Conservation (phyloP, 225 moss, liverwort and hornwort species). For the Physcomitrium patens region DNA sequence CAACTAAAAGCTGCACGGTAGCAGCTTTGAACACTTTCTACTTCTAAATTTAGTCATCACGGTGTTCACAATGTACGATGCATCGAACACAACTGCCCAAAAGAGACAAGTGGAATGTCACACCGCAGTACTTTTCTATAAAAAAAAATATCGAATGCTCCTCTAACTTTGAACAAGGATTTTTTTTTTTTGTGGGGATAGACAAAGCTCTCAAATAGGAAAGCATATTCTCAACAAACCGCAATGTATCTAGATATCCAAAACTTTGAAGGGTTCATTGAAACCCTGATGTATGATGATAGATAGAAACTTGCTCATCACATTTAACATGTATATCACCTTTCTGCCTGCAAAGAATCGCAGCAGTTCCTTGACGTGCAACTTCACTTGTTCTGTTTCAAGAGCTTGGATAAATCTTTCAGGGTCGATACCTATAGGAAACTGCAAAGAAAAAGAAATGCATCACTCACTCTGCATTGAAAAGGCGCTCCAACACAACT, state of each 20-base stretch:
- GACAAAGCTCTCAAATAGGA: conserved; percentile 25
- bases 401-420: conserved; percentile 90
- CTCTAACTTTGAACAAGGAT: conserved; percentile 12
- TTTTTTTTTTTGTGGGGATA: background rate
- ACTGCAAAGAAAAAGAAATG: conserved; percentile 46
- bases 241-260: conserved; percentile 2
- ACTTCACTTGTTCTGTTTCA: conserved; percentile 90
- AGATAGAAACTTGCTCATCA: conserved; percentile 2
- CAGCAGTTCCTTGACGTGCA: conserved; percentile 75
- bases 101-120: conserved; percentile 11
- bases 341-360: conserved; percentile 85
- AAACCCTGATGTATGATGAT: background rate
- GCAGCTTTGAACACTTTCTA: conserved; percentile 24
- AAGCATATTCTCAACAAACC: background rate
- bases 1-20: background rate
- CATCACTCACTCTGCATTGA: conserved; percentile 17
- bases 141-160: conserved; percentile 22
- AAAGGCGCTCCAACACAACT: background rate
- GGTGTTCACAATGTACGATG: background rate
- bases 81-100: conserved; percentile 20
- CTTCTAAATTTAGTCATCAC: conserved; percentile 19
- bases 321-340: conserved; percentile 33
- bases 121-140: conserved; percentile 11
- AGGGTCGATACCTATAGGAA: conserved; percentile 96
- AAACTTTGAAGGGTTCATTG: conserved; percentile 18